A percentile compares a stretch with the other conserved stretches of the same genome.
Conservation (phyloP, 495 filamentous ascomycete genomes). For the Bathelium albidoporum region DNA sequence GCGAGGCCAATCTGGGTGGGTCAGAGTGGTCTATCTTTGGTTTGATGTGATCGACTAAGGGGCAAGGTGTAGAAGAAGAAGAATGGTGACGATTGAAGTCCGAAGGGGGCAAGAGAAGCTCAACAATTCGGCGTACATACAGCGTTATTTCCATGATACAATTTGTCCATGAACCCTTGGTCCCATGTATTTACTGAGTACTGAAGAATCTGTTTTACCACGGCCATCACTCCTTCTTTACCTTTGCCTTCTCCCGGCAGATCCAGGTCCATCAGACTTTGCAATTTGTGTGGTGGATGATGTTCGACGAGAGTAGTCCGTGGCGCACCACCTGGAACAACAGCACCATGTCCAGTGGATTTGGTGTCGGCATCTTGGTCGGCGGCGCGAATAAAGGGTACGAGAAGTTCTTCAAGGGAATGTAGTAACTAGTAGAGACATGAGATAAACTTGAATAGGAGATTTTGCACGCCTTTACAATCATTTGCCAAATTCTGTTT, state of each 20-base stretch:
- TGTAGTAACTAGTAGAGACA: constrained; percentile 49
- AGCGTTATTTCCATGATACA: constrained; percentile 78
- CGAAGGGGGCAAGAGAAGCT: neutral
- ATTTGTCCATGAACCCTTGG: constrained; percentile 87
- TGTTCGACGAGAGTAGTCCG: constrained; percentile 59
- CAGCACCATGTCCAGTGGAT: constrained; percentile 42
- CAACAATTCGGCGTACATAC: constrained; percentile 31
- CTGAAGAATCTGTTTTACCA: constrained; percentile 55
- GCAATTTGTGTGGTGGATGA: constrained; percentile 59
- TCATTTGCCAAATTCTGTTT: no score
- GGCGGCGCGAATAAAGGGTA: constrained; percentile 68
- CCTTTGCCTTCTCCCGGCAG: constrained; percentile 57
- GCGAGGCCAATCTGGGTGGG: constrained; percentile 56
- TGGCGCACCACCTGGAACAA: constrained; percentile 35
- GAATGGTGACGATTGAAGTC: neutral
- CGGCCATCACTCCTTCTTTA: constrained; percentile 58
- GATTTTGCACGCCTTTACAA: no score
- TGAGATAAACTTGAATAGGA: no score
- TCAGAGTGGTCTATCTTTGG: no score
- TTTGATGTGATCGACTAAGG: no score
- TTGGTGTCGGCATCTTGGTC: constrained; percentile 51
- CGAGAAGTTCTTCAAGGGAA: constrained; percentile 61
- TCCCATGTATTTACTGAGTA: constrained; percentile 96
- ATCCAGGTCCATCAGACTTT: constrained; percentile 50
- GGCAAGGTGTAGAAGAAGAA: neutral